Conservation (phyloP, 331 rosid species). For the Quercus lobata region DNA sequence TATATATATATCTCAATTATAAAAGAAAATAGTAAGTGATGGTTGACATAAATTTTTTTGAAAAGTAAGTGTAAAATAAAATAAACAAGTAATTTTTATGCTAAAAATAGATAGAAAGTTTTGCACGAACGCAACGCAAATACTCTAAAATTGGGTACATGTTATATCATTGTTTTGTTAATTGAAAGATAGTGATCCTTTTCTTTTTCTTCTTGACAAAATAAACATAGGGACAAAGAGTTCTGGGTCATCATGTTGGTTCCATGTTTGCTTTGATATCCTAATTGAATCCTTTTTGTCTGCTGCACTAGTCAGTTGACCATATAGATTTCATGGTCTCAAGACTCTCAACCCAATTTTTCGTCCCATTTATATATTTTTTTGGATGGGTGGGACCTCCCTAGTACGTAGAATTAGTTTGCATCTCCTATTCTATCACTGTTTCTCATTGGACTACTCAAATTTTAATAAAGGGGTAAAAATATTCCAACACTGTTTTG, state of each 20-base stretch:
- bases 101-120: too few species aligned
- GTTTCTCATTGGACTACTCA: slow-evolving; percentile 12
- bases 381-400: slow-evolving; percentile 29
- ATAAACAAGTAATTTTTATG: too few species aligned
- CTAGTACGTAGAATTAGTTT: slow-evolving; percentile 13
- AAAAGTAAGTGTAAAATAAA: too few species aligned
- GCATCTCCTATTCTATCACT: slow-evolving; percentile 20
- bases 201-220: slow-evolving; percentile 19
- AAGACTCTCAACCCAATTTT: slow-evolving; percentile 9
- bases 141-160: too few species aligned
- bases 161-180: neutral
- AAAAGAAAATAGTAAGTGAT: too few species aligned
- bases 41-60: too few species aligned
- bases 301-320: slow-evolving; percentile 23
- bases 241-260: slow-evolving; percentile 59
- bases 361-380: slow-evolving; percentile 17
- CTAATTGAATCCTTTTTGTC: slow-evolving; percentile 43
- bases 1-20: too few species aligned
- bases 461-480: neutral
- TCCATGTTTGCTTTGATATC: slow-evolving; percentile 40
- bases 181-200: slow-evolving; percentile 28
- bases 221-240: slow-evolving; percentile 30
- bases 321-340: slow-evolving; percentile 4
- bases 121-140: too few species aligned
- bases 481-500: slow-evolving; percentile 17